Base-by-base conservation (phyloP, 2,329 filamentous ascomycete genomes). In the Thielaviopsis cerberus region DNA sequence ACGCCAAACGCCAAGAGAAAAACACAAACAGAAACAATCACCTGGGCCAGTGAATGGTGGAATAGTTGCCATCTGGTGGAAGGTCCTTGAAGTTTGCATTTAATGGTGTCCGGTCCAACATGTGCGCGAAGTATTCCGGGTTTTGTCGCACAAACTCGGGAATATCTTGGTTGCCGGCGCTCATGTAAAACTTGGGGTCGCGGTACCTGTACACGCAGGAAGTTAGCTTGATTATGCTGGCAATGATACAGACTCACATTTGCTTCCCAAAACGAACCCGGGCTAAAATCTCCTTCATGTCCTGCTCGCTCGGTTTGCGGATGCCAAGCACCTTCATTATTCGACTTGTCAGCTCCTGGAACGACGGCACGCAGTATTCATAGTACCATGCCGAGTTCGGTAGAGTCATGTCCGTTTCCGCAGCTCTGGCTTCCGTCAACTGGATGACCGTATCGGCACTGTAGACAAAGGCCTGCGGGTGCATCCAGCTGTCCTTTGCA, bases 381-480 rank as follows among this genome's bases (percentile, higher is more conserved):
- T 80, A 83, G 66, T 83, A 79, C 80, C 80, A 83, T 0, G 69
- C 74, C 0, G 77, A 76, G 63, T 78, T 68, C 1, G 71, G 61
- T 1, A 4, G 71, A 53, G 3, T 71, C 71, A 51, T 71, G 70
- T 57, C 74, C 71, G 50, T 73, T 70, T 62, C 72, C 72, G 24
- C 51, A 4, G 3, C 41, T 48, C 41, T 48, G 15, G 8, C 41
- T 4, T 20, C 41, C 6, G n/a, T 48, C 41, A 48, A n/a, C 22
- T 26, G 22, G 79, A 75, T 55, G 83, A 69, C 63, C 80, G 73
- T 25, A 72, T 72, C 0, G 69, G 66, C 52, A 83, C 68, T 6
- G 80, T 83, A 82, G 58, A 72, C 73, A 1, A 79, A 82, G 1
- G 79, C 80, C 65, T 83, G 78, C 0, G 80, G 80, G 58, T 81